Percentiles rank a stretch among this genome's conserved stretches.
Conservation (phyloP, 345 rosid genomes). For the Eucalyptus sp. region DNA sequence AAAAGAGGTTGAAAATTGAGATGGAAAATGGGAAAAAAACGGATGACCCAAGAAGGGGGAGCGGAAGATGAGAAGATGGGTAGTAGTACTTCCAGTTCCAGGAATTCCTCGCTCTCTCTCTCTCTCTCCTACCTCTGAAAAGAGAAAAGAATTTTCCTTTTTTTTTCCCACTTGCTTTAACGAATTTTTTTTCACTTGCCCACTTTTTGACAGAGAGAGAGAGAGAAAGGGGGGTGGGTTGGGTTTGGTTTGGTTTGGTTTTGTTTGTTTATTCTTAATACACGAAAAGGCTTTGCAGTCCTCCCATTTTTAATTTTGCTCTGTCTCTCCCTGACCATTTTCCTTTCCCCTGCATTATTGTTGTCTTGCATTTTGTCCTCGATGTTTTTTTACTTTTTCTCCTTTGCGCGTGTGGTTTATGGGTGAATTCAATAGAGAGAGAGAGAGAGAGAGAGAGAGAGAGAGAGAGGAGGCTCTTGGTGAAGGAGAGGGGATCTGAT, state of each 20-base stretch:
- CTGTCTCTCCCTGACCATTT: neutral
- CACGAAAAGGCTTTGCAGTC: neutral
- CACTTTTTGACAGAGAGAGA: neutral
- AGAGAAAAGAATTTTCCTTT: neutral
- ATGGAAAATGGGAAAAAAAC: neutral
- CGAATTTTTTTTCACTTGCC: neutral
- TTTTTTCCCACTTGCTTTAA: neutral
- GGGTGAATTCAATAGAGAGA: too few relatives aligned
- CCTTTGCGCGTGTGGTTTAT: neutral
- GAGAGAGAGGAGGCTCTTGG: neutral
- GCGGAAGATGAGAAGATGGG: neutral
- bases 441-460: neutral
- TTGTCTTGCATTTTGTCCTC: neutral
- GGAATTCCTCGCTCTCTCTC: neutral
- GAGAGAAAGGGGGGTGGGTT: neutral
- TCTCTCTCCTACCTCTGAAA: neutral
- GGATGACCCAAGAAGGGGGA: neutral
- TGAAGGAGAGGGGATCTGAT: slow-evolving; percentile 29
- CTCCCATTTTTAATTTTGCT: neutral
- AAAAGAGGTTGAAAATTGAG: neutral
- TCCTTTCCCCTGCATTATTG: neutral
- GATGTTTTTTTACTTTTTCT: neutral
- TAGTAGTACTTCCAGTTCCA: neutral
- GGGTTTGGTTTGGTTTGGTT: neutral
- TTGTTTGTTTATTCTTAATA: neutral